Base-by-base conservation (phyloP, 768 basidiomycete genomes). In the Hericium coralloides region DNA sequence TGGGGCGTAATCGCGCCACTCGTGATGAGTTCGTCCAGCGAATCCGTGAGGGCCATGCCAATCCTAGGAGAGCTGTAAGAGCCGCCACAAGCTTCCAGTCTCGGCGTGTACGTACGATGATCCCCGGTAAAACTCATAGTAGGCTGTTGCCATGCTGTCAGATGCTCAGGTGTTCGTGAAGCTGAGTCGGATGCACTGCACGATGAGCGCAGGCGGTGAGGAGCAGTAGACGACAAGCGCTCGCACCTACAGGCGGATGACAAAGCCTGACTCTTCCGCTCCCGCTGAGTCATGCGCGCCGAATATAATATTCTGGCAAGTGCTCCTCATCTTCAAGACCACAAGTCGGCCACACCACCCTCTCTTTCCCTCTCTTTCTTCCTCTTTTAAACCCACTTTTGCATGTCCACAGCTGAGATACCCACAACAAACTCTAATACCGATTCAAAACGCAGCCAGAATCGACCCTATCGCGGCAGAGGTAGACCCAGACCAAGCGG, bases 1-100 rank as follows among this genome's bases (percentile, higher is more conserved):
- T 98, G 95, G 12, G 95, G 95, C 18, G 94, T 95, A 66, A 99
- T 99, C 52, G 91, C 85, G 2, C 95, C 95, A 67, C 88, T 89
- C 49, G 94, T 95, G 65, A 99, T 98, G 63, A 99, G 82, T 74
- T 98, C 95, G 74, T 99, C 97, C 65, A 99, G 83, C 62, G 95
- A 94, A 76, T 99, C 97, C 14, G 95, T 95, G 53, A 99, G 79
- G 53, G 95, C 93, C 81, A 94, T 92, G 53, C 97, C 97, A 71
- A 98, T 92, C 62, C 97, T 98, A 68, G 9, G 54, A 36, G 25
- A 50, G 53, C 55, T 26, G 14, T 39, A 41, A 26, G 26, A n/a
- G 52, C 48, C 38, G 53, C 53, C 47, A 20, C 52, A 50, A 8
- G 20, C 31, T 52, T 55, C 51, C 26, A 57, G 52, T 60, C 52